Base-by-base conservation (phyloP, 2,329 filamentous ascomycete genomes). In the Fusarium haematococcum region DNA sequence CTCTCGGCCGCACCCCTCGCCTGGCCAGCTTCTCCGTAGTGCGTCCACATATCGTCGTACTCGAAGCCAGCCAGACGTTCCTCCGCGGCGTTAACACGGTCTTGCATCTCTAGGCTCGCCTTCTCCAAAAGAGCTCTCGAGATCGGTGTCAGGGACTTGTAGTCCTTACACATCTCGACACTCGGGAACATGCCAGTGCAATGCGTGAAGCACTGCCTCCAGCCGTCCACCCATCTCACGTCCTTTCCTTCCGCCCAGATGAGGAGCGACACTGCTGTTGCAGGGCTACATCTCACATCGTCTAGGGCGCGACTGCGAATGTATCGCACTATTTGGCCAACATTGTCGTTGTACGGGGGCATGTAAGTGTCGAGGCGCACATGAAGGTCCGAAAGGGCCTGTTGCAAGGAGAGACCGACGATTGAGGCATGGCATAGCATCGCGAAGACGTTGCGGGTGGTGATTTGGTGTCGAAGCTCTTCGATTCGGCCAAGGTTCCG, bases 381-480 rank as follows among this genome's bases (percentile, higher is more conserved):
- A 43, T 91, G 90, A 0, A 94, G 83, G 75, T 93, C 92, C 0
- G 84, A 84, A 6, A 94, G 82, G 39, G 91, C 90, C 74, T 93
- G 90, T 73, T 88, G 88, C 0, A 94, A 80, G 6, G 91, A 91
- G 1, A 89, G 77, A 0, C 92, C 92, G 3, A 94, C 91, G 0
- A 94, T 84, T 0, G 91, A 91, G 25, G 89, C 89, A 61, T 90
- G 87, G 75, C 90, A 91, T 2, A 93, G 80, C 37, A 93, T 81
- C 0, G 91, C 92, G 75, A 94, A 90, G 52, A 93, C 88, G 76
- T 94, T 94, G 23, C 92, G 88, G 1, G 91, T 92, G 0, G 92
- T 91, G 56, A 93, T 86, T 73, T 91, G 90, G 71, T 92, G 86
- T 1, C 90, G 85, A 2, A 87, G 84, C 63, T 86, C 87, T 48